Conservation (phyloP, 1,284 basidiomycete genomes). For the Rhodotorula sp. region DNA sequence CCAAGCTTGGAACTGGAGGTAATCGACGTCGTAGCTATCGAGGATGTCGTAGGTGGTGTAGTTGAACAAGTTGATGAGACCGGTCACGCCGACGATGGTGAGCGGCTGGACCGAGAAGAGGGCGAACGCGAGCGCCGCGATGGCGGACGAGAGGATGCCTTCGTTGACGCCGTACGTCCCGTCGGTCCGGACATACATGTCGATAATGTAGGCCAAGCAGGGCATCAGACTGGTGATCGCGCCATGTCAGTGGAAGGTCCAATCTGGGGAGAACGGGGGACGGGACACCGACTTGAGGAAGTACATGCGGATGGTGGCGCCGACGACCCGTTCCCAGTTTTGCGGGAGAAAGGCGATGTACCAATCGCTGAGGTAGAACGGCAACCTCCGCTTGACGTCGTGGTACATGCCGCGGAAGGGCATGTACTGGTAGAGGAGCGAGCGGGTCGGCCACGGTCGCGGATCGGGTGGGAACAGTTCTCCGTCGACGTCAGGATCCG, state of each 20-base stretch:
- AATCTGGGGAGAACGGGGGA: neutral
- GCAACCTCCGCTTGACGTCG: slow-evolving; percentile 73
- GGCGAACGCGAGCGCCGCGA: slow-evolving; percentile 89
- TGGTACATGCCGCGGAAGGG: slow-evolving; percentile 63
- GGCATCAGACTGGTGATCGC: slow-evolving; percentile 52
- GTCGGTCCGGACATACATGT: slow-evolving; percentile 83
- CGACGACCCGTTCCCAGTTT: slow-evolving; percentile 58
- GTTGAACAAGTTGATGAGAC: slow-evolving; percentile 70
- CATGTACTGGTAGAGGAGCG: slow-evolving; percentile 38
- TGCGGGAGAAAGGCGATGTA: slow-evolving; percentile 64
- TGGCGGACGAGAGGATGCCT: slow-evolving; percentile 58
- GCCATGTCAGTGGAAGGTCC: neutral
- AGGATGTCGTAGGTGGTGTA: slow-evolving; percentile 84
- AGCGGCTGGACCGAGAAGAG: slow-evolving; percentile 87
- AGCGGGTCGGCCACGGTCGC: slow-evolving; percentile 35
- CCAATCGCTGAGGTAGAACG: slow-evolving; percentile 83
- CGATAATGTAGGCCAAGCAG: slow-evolving; percentile 87
- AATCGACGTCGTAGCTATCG: slow-evolving; percentile 60
- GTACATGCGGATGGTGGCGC: slow-evolving; percentile 72
- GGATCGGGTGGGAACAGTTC: slow-evolving; percentile 12
- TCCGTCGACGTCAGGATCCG: neutral
- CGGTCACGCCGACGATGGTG: slow-evolving; percentile 91
- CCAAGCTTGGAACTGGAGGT: slow-evolving; percentile 66
- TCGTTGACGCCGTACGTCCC: slow-evolving; percentile 87
- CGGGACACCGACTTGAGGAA: slow-evolving; percentile 63